These are phyloP conservation scores for Dactylellina cionopaga DNA, from an alignment of 2,329 filamentous ascomycete species.

Conservation along the genomic window DNA sequence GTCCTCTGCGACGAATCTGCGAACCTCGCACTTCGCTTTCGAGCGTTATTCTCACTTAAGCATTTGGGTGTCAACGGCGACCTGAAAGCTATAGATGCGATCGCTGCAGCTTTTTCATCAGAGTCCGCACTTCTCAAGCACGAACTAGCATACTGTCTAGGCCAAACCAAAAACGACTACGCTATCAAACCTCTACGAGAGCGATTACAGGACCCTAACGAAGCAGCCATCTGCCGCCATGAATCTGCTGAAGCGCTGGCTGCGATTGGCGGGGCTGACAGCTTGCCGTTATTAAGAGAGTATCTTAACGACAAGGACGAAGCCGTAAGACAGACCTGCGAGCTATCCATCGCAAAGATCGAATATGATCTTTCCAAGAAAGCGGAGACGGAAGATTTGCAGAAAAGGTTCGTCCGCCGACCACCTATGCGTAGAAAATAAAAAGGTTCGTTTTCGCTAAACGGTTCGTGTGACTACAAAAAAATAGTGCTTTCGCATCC, in stretches of 20 bases:
- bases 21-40: slow-evolving; percentile 83
- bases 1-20: slow-evolving; percentile 85
- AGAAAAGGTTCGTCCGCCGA: slow-evolving; percentile 72
- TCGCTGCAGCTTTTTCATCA: slow-evolving; percentile 85
- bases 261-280: slow-evolving; percentile 79
- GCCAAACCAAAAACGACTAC: slow-evolving; percentile 82
- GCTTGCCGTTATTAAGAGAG: slow-evolving; percentile 76
- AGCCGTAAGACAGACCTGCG: slow-evolving; percentile 90
- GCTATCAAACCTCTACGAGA: slow-evolving; percentile 72
- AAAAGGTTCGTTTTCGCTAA: slow-evolving; percentile 9
- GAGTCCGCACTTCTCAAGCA: slow-evolving; percentile 93
- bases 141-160: slow-evolving; percentile 95
- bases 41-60: slow-evolving; percentile 96
- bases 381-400: slow-evolving; percentile 78
- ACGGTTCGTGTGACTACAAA: too few relatives aligned
- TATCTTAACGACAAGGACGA: slow-evolving; percentile 80
- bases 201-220: slow-evolving; percentile 80
- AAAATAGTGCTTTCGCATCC: slow-evolving; percentile 86
- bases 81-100: slow-evolving; percentile 75
- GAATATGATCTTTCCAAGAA: slow-evolving; percentile 86
- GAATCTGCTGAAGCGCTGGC: slow-evolving; percentile 96
- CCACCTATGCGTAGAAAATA: slow-evolving; percentile 9
- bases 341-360: slow-evolving; percentile 93
- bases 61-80: slow-evolving; percentile 81
- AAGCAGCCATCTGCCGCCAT: slow-evolving; percentile 94